Evolutionary conservation across 345 rosid genomes (phyloP), one percentile per base, ranked within the genome.

Genomic region (Eutrema japonicum): DNA sequence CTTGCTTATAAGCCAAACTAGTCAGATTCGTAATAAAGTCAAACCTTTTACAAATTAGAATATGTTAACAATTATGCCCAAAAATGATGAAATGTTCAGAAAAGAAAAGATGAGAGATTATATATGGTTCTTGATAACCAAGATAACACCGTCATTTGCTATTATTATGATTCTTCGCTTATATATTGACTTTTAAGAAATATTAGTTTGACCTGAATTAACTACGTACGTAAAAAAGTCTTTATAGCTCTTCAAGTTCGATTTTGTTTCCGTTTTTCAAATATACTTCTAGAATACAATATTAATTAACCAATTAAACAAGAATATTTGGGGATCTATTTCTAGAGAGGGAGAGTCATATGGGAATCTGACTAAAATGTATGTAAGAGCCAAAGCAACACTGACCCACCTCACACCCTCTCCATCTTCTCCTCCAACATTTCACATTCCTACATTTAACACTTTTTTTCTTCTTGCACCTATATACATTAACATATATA

Each of bases 351-450:
- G 45, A 49, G 47, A 43, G 66, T 48, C 80, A 77, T 64, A 70
- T 70, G 79, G 61, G 53, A 48, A 69, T 70, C 71, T 77, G 67
- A 77, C 71, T 56, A 47, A 55, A 47, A 56, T 77, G 80, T 64
- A 32, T 40, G 62, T 64, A 77, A 64, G 71, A 56, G 71, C 80
- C 80, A 77, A 70, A 77, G 53, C 80, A 77, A 11, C 36, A 63
- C 59, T 77, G 80, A 55, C 74, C 74, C 79, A 75, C 64, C 79
- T 61, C 78, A 66, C 67, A 40, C 67, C 37, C 4, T 74, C 72
- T 48, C 73, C 73, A 61, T 70, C 71, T 55, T 63, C 46, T 41
- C 73, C 45, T 35, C 62, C 63, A 60, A 60, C 78, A 67, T 51
- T 59, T 75, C 78, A 67, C 62, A 59, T 74, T 66, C 61, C 10